phyloP scores from a whole-genome alignment of 352 stramenopile genomes.

The Thraustochytrium striatum region DNA sequence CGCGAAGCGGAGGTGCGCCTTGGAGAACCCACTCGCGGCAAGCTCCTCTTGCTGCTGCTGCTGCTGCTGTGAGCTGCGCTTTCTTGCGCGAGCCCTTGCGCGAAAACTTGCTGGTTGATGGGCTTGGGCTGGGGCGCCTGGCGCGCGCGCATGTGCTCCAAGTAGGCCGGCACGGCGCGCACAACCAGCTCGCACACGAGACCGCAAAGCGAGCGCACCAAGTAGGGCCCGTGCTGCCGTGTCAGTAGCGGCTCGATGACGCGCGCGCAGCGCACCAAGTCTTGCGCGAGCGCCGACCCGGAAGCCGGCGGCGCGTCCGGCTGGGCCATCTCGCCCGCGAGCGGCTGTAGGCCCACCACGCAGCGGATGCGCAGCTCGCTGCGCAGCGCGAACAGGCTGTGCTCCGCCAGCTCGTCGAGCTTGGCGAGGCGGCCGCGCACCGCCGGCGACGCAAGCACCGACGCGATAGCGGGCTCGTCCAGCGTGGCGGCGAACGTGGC shows the following conservation, averaged over 20 bases:
- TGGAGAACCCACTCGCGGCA: not conserved
- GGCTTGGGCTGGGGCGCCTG: not conserved
- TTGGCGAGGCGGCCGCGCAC: not conserved
- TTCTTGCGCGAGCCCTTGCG: not conserved
- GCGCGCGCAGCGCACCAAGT: conserved; percentile 30
- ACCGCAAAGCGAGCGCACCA: conserved; percentile 30
- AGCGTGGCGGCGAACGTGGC: not conserved
- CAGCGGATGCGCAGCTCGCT: conserved; percentile 25
- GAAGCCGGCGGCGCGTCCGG: not conserved
- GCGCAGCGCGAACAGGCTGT: conserved; percentile 18
- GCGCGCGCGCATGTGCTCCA: not conserved
- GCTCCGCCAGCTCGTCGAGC: conserved; percentile 35
- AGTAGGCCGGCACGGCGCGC: not conserved
- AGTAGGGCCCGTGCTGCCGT: not conserved
- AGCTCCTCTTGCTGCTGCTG: not conserved
- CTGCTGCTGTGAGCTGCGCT: not conserved
- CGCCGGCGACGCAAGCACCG: not conserved
- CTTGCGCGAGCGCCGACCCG: conserved; percentile 20
- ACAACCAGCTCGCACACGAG: conserved; percentile 10
- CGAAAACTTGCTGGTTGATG: not conserved
- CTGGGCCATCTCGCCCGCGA: conserved; percentile 12
- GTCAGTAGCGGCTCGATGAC: not conserved
- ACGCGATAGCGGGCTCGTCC: not conserved
- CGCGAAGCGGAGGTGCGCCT: conserved; percentile 1
- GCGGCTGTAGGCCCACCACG: not conserved